These are phyloP conservation scores for Pneumocystis oryctolagi DNA, from an alignment of 1,139 yeast species.

Conservation along the genomic window DNA sequence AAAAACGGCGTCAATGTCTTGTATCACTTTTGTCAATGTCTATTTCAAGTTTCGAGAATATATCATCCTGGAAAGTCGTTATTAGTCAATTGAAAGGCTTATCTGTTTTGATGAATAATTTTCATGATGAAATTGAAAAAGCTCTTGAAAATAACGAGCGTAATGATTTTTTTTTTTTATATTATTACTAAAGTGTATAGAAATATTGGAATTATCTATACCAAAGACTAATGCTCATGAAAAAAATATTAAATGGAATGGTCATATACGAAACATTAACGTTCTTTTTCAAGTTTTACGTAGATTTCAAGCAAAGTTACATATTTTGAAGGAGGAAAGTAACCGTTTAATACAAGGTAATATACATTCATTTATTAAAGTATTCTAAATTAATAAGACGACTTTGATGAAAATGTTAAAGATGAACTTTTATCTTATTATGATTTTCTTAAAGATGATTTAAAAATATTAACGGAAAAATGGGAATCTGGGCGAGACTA, in stretches of 20 bases:
- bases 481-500: slow-evolving; percentile 22
- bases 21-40: slow-evolving; percentile 29
- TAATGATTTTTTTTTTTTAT: background rate
- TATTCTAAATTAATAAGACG: slow-evolving; percentile 1
- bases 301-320: slow-evolving; percentile 26
- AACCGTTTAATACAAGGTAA: slow-evolving; percentile 15
- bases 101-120: slow-evolving; percentile 20
- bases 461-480: slow-evolving; percentile 19
- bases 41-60: slow-evolving; percentile 22
- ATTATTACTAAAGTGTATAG: background rate
- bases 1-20: slow-evolving; percentile 28
- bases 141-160: slow-evolving; percentile 15
- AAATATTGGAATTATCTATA: background rate
- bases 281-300: slow-evolving; percentile 21
- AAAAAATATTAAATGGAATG: slow-evolving; percentile 16
- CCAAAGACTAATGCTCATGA: background rate
- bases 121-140: slow-evolving; percentile 19
- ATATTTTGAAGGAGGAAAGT: slow-evolving; percentile 21
- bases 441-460: slow-evolving; percentile 22
- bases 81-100: slow-evolving; percentile 21
- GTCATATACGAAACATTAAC: slow-evolving; percentile 15
- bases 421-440: slow-evolving; percentile 17
- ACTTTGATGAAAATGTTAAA: slow-evolving; percentile 4
- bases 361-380: slow-evolving; percentile 11
- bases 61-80: slow-evolving; percentile 24